These are phyloP conservation scores for Raphanus hybrid DNA, from an alignment of 441 rosid species.

Conservation along the genomic window DNA sequence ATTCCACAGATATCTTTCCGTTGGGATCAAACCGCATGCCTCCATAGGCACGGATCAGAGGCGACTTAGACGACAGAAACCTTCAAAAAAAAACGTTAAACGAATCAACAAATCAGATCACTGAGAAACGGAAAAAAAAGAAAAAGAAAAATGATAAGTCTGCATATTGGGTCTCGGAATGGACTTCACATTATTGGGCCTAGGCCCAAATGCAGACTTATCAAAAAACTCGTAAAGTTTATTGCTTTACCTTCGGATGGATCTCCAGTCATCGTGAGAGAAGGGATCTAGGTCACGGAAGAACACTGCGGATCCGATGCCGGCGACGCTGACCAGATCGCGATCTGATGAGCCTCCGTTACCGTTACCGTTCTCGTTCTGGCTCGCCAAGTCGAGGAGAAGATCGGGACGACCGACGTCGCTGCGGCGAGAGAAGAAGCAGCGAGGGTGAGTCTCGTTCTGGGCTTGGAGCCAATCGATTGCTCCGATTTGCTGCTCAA, in stretches of 20 bases:
- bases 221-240: not conserved
- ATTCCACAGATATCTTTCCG: not conserved
- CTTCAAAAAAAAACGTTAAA: not conserved
- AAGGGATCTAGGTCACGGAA: slow-evolving; percentile 2
- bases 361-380: not conserved
- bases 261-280: not conserved
- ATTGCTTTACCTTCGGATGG: not conserved
- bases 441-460: not conserved
- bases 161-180: no score
- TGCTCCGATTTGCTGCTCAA: not conserved
- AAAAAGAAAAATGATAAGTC: no score
- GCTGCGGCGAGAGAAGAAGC: slow-evolving; percentile 8
- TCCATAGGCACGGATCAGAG: not conserved
- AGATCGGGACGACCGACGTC: slow-evolving; percentile 8
- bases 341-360: not conserved
- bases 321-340: slow-evolving; percentile 6
- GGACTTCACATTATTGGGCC: no score
- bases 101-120: not conserved
- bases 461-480: not conserved
- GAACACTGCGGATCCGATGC: not conserved
- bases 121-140: not conserved
- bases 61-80: not conserved
- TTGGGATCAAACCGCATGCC: slow-evolving; percentile 4
- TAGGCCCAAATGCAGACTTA: no score
- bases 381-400: not conserved